Conservation (phyloP, 164 flowering plant genomes). For the Macadamia tetraphylla region DNA sequence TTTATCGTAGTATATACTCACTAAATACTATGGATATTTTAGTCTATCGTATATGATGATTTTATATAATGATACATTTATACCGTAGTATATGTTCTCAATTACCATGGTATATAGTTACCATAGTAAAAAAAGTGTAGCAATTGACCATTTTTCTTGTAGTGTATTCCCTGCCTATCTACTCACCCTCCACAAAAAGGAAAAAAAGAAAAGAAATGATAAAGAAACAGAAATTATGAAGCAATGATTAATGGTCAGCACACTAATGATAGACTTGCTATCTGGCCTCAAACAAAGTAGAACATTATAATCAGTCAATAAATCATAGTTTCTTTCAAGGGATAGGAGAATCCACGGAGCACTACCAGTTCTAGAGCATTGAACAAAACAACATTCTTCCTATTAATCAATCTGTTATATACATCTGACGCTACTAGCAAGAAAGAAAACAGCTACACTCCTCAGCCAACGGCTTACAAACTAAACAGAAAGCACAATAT, state of each 20-base stretch:
- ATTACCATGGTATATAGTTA: no score
- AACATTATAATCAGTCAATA: constrained; percentile 12
- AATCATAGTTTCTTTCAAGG: background rate
- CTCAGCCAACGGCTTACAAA: constrained; percentile 3
- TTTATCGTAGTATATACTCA: no score
- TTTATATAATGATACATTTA: no score
- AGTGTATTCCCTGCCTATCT: no score
- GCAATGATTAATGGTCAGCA: constrained; percentile 12
- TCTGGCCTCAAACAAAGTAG: constrained; percentile 26
- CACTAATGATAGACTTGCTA: constrained; percentile 11
- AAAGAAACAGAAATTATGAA: no score
- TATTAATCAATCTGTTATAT: constrained; percentile 19
- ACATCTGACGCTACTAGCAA: constrained; percentile 16
- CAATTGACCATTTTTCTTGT: no score
- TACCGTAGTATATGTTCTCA: no score
- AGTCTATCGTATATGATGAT: no score
- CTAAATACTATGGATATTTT: no score
- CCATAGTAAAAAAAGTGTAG: no score
- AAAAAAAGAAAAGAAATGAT: no score
- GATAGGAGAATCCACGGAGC: background rate
- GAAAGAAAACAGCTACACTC: constrained; percentile 7
- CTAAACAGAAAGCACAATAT: constrained; percentile 3
- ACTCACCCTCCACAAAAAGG: no score
- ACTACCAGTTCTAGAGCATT: background rate
- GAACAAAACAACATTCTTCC: constrained; percentile 8